Evolutionary conservation across 768 basidiomycete genomes (phyloP).

Genomic region (Tricholoma saponaceum): DNA sequence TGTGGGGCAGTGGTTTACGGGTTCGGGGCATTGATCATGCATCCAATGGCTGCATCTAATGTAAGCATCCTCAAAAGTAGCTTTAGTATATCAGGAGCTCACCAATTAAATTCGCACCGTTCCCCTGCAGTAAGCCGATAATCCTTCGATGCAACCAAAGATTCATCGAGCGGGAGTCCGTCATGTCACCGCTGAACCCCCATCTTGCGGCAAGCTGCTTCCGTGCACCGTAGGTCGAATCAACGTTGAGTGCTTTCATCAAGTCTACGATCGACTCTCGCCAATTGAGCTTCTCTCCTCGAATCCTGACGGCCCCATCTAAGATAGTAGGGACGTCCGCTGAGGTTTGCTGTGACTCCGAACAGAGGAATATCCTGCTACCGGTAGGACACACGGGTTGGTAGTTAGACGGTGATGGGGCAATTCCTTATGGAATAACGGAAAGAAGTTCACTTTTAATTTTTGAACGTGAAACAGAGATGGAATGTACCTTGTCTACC

Average conservation of each 20-base stretch:
- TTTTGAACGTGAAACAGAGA: neutral
- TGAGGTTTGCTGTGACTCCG: neutral
- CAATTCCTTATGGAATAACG: neutral
- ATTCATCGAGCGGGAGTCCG: neutral
- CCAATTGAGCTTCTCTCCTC: neutral
- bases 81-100: neutral
- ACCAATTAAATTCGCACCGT: neutral
- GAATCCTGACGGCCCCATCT: neutral
- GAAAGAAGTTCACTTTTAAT: neutral
- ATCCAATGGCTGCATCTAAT: neutral
- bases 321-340: neutral
- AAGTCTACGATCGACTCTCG: neutral
- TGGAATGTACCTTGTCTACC: neutral
- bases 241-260: neutral
- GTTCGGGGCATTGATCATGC: neutral
- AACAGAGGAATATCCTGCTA: neutral
- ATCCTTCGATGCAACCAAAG: neutral
- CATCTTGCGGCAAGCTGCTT: neutral
- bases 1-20: too few relatives aligned
- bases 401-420: neutral
- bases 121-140: neutral
- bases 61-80: neutral
- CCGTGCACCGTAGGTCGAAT: neutral
- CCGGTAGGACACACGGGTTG: neutral
- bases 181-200: neutral